Evolutionary conservation across 2,329 filamentous ascomycete genomes (phyloP).

Genomic region (Proliferodiscus dingleyae): DNA sequence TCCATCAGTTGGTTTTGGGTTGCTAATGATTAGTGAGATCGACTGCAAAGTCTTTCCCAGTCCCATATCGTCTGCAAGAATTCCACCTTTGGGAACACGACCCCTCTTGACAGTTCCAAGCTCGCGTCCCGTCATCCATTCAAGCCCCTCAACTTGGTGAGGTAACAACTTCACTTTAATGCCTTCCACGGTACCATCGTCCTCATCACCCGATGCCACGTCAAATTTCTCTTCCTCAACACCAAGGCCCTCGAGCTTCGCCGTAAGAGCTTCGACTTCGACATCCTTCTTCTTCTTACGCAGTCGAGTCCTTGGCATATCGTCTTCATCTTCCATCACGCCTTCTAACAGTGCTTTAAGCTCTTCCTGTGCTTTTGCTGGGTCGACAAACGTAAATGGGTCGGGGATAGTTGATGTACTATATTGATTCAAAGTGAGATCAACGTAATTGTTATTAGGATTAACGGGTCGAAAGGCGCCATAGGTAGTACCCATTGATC

Average conservation of each 20-base stretch:
- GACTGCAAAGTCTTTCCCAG: constrained; percentile 95
- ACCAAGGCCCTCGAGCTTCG: constrained; percentile 37
- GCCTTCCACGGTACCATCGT: constrained; percentile 67
- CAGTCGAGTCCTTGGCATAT: constrained; percentile 34
- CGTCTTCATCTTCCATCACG: constrained; percentile 66
- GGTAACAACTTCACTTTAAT: constrained; percentile 84
- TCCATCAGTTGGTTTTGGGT: constrained; percentile 62
- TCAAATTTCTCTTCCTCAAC: constrained; percentile 35
- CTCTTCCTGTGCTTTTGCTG: constrained; percentile 66
- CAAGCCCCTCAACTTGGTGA: constrained; percentile 89
- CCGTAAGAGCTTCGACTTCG: constrained; percentile 28
- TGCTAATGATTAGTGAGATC: constrained; percentile 80
- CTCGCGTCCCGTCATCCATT: constrained; percentile 94
- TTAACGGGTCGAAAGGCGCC: constrained; percentile 28
- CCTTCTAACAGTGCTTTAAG: constrained; percentile 79
- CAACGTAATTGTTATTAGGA: constrained; percentile 27
- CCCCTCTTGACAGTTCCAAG: constrained; percentile 79
- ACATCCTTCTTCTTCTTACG: constrained; percentile 35
- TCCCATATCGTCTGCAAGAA: constrained; percentile 96
- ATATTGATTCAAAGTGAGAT: constrained; percentile 27
- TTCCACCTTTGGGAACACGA: constrained; percentile 81
- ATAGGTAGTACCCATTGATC: constrained; percentile 28
- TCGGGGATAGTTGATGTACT: constrained; percentile 18
- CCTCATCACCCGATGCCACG: constrained; percentile 40
- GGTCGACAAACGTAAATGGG: constrained; percentile 43